Percentiles rank a stretch among this genome's conserved stretches.
phyloP scores from a whole-genome alignment of 78 protist genomes.

The Dictyostelium firmibasis region DNA sequence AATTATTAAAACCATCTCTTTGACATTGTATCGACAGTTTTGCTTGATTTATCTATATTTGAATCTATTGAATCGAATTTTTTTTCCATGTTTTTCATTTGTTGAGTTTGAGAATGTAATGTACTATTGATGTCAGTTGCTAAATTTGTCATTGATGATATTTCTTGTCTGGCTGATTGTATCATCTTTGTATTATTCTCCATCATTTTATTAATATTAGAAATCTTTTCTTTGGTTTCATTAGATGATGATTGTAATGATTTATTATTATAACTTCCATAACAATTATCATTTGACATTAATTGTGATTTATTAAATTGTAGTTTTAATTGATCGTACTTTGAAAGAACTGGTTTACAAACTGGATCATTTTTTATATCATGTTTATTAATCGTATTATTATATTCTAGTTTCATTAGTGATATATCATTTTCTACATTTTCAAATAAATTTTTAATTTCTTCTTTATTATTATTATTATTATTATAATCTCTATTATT shows the following conservation, averaged over 20 bases:
- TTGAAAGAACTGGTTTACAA: not conserved
- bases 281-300: not conserved
- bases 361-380: not conserved
- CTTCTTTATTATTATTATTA: not conserved
- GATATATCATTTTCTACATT: not conserved
- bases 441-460: not conserved
- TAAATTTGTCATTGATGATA: not conserved
- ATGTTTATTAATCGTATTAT: not conserved
- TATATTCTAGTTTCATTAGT: not conserved
- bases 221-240: not conserved
- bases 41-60: not conserved
- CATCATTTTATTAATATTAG: not conserved
- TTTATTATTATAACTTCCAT: not conserved
- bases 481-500: not conserved
- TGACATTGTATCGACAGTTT: constrained; percentile 10
- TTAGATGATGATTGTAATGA: not conserved
- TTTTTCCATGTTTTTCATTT: constrained; percentile 11
- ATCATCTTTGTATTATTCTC: not conserved
- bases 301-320: not conserved
- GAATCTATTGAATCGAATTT: constrained; percentile 10
- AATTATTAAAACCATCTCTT: constrained; percentile 30
- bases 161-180: not conserved
- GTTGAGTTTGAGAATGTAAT: constrained; percentile 17
- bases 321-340: constrained; percentile 6
- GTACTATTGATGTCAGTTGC: not conserved